A percentile compares a stretch with the other conserved stretches of the same genome.
Evolutionary conservation across 257 asterid genomes (phyloP).

Genomic region (Plectranthus barbatus): DNA sequence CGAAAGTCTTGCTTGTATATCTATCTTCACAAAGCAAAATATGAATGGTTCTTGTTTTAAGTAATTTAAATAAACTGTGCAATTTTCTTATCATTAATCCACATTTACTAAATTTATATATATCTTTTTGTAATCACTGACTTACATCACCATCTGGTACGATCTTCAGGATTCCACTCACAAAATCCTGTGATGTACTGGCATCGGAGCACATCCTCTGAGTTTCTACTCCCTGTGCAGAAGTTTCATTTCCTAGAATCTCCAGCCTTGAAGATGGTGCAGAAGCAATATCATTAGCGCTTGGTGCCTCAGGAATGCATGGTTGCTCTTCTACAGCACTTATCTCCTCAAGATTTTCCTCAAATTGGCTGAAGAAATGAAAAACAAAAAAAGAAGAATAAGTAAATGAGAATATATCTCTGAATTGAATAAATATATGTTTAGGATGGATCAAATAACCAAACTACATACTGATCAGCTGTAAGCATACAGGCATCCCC

Average conservation of each 20-base stretch:
- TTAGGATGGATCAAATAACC: background rate
- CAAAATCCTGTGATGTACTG: conserved; percentile 63
- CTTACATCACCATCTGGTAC: conserved; percentile 92
- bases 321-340: conserved; percentile 43
- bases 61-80: no score
- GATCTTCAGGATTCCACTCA: conserved; percentile 74
- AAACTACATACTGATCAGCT: background rate
- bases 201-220: conserved; percentile 44
- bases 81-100: background rate
- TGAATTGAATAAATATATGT: background rate
- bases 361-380: conserved; percentile 50
- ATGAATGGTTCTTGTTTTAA: no score
- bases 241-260: conserved; percentile 36
- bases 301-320: conserved; percentile 49
- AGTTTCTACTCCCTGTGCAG: conserved; percentile 36
- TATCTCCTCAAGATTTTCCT: conserved; percentile 67
- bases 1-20: background rate
- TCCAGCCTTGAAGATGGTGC: conserved; percentile 30
- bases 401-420: background rate
- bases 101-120: background rate
- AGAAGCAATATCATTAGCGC: conserved; percentile 33
- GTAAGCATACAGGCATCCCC: background rate
- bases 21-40: background rate
- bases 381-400: background rate
- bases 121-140: conserved; percentile 2